A percentile compares a stretch with the other conserved stretches of the same genome.
Conservation (phyloP, 257 asterid species). For the Schizonepeta tenuifolia region DNA sequence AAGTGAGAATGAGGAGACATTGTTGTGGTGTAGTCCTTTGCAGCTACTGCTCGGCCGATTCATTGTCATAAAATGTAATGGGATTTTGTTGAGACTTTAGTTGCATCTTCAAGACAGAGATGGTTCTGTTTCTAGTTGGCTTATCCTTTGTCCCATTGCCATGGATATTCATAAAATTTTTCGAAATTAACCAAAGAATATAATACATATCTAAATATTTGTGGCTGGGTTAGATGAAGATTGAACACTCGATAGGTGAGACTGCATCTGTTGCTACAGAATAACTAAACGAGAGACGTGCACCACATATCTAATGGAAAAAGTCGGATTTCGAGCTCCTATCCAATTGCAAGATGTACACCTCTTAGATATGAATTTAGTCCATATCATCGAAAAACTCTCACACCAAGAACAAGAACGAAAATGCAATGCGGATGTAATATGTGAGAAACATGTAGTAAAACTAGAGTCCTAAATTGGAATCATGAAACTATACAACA, state of each 20-base stretch:
- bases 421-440: neutral
- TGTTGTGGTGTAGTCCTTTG: slow-evolving; percentile 32
- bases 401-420: no score
- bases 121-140: neutral
- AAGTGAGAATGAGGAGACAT: slow-evolving; percentile 23
- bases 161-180: neutral
- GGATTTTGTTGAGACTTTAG: slow-evolving; percentile 6
- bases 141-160: neutral
- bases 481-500: slow-evolving; percentile 35
- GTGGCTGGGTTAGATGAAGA: neutral
- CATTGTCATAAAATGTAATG: slow-evolving; percentile 31
- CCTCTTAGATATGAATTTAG: no score
- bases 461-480: slow-evolving; percentile 11
- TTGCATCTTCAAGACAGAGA: neutral
- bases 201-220: neutral
- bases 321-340: no score
- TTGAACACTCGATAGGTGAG: no score
- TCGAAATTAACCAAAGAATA: no score
- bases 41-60: neutral
- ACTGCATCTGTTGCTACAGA: no score
- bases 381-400: no score
- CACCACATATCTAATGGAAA: no score
- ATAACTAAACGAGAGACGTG: no score
- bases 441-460: neutral
- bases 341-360: no score